phyloP scores from a whole-genome alignment of 805 yeast species.

The Blastobotrys chiropterorum region DNA sequence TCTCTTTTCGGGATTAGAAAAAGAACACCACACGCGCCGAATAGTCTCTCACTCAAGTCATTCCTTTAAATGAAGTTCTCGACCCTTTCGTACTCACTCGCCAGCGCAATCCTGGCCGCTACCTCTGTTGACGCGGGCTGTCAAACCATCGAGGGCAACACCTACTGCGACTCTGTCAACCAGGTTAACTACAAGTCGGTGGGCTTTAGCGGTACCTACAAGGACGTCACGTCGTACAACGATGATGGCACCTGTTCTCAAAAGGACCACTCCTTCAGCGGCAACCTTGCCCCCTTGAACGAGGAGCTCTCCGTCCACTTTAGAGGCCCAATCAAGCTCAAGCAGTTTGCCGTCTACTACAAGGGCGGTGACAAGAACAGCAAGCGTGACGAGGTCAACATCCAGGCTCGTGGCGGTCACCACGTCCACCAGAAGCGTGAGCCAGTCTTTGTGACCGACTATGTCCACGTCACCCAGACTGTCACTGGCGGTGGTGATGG shows the following conservation, averaged over 20 bases:
- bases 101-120: not conserved
- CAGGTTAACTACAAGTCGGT: constrained; percentile 65
- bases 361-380: constrained; percentile 42
- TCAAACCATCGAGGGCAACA: constrained; percentile 52
- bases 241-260: constrained; percentile 61
- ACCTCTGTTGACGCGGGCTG: constrained; percentile 10
- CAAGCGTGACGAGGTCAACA: constrained; percentile 43
- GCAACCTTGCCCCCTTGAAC: constrained; percentile 70
- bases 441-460: constrained; percentile 62
- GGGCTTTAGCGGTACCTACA: constrained; percentile 81
- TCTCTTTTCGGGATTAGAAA: not conserved
- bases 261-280: constrained; percentile 51
- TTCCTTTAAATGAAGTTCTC: constrained; percentile 10
- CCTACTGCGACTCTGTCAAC: constrained; percentile 68
- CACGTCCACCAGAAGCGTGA: constrained; percentile 52
- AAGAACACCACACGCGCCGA: not conserved
- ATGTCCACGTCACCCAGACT: constrained; percentile 55
- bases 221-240: constrained; percentile 76
- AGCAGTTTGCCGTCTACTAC: constrained; percentile 86
- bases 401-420: constrained; percentile 34
- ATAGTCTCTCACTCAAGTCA: constrained; percentile 2
- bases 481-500: constrained; percentile 23
- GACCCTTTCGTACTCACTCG: constrained; percentile 2
- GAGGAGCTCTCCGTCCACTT: constrained; percentile 85
- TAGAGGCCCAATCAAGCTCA: constrained; percentile 79